Percentiles rank a stretch among this genome's conserved stretches.
Evolutionary conservation across 352 stramenopile species (phyloP).

Genomic region (Globisporangium nagaii): DNA sequence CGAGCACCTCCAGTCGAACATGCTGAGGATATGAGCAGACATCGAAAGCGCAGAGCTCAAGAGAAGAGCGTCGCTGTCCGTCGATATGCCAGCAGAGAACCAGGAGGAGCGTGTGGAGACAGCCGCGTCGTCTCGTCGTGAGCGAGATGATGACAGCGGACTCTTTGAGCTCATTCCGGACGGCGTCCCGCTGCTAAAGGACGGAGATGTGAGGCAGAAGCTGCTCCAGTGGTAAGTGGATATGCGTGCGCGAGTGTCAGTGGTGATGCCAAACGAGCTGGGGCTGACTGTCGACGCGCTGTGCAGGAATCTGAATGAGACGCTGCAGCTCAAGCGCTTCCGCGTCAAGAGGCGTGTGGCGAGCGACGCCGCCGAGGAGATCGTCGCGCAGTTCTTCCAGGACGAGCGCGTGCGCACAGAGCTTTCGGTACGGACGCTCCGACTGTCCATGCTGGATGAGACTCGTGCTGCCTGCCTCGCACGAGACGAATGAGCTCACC

Average conservation of each 20-base stretch:
- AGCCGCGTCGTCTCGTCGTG: too few relatives aligned
- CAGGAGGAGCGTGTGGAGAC: not conserved
- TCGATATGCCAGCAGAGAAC: not conserved
- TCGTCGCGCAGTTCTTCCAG: slow-evolving; percentile 57
- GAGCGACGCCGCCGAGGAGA: slow-evolving; percentile 26
- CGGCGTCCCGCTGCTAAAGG: slow-evolving; percentile 34
- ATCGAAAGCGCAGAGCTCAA: not conserved
- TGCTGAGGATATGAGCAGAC: too few relatives aligned
- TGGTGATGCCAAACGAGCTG: not conserved
- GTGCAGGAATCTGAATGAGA: slow-evolving; percentile 53
- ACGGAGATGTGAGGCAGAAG: slow-evolving; percentile 58
- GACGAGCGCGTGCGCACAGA: slow-evolving; percentile 22
- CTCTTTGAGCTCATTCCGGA: slow-evolving; percentile 45
- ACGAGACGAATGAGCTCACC: too few relatives aligned
- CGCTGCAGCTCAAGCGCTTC: slow-evolving; percentile 58
- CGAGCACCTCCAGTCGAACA: not conserved
- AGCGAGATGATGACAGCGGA: not conserved
- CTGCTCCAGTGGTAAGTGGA: slow-evolving; percentile 57
- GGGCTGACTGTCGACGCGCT: not conserved
- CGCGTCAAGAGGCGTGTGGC: slow-evolving; percentile 38
- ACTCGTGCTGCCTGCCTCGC: too few relatives aligned
- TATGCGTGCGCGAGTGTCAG: not conserved
- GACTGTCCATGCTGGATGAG: too few relatives aligned
- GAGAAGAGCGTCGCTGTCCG: too few relatives aligned
- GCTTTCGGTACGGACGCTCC: slow-evolving; percentile 24